Evolutionary conservation across 2,329 filamentous ascomycete species (phyloP), one percentile per base, ranked within the genome.

Genomic region (Penicillium hesseltinei): DNA sequence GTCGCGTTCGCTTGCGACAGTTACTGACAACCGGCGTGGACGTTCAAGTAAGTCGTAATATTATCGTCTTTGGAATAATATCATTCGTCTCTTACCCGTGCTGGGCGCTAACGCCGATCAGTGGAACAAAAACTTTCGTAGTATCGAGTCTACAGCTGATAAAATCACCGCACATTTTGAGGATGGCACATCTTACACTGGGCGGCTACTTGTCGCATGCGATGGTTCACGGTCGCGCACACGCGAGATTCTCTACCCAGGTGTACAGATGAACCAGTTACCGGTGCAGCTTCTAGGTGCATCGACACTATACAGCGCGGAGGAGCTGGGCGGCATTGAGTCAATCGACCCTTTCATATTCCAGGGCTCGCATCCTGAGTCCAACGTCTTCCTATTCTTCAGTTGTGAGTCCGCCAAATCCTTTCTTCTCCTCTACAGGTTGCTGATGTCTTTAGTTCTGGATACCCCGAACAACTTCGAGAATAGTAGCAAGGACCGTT

Each of bases 261-360:
- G 58, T 3, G 51, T 61, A 36, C 50, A 72, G 25, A 77, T 73
- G 35, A 65, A 76, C 31, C 66, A 74, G 5, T 69, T 85, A 9
- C 82, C 82, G 1, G 73, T 84, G 4, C 72, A 79, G 33, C 66
- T 83, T 45, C 69, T 84, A 2, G 82, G 83, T 2, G 72, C 77
- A 10, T 80, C 76, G 42, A 63, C 79, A 7, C 62, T 75, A 0
- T 75, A 81, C 35, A 71, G 76, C 0, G 67, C 73, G 0, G 71
- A 76, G 17, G 69, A 81, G 39, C 74, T 81, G 19, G 66, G 69
- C 1, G 75, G 76, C 0, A 72, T 83, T 3, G 72, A 73, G 6
- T 71, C 71, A 1, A 74, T 84, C 0, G 83, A 86, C 52, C 79
- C 82, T 0, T 82, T 79, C 42, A 82, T 85, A 49, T 75, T 85